Base-by-base conservation (phyloP, 2,329 filamentous ascomycete genomes). In the Hymenoscyphus infarciens region DNA sequence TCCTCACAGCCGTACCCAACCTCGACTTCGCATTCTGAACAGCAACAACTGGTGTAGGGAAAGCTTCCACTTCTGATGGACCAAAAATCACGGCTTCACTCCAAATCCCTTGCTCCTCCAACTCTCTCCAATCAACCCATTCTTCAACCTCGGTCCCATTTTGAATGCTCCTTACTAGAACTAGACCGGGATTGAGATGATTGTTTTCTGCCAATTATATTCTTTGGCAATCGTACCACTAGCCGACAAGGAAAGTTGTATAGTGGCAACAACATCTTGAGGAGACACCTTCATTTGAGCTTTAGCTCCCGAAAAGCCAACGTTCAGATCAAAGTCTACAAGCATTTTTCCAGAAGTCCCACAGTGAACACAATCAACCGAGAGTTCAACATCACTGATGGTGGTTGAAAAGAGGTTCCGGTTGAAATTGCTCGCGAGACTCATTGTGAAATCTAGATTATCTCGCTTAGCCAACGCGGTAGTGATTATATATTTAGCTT, bases 351-450 rank as follows among this genome's bases (percentile, higher is more conserved):
- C 56, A 13, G 38, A 15, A 2, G 38, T 58, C 25, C 56, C 56
- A 49, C 56, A 58, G 15, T 58, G 13, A n/a, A 58, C 56, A 45
- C 56, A 58, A 45, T 58, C 56, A 45, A 45, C 56, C 5, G 38
- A 58, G 11, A 58, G 39, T 19, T 58, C 56, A 45, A 58, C 39
- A 2, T 39, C 56, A n/a, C 39, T 49, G 19, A 58, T 15, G 15
- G 42, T 39, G 1, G 56, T 58, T n/a, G 56, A 31, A 45, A 58
- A 58, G 5, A 58, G 56, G 25, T 58, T 58, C n/a, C 25, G 49
- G 56, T 58, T 58, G 38, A 58, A 58, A 39, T n/a, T 52, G 42
- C 35, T 58, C 3, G 56, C 56, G 16, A 58, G 56, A 58, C 56
- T 58, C 56, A 58, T 58, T 15, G 39, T 39, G 16, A 58, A 58